Percentiles rank a stretch among this genome's conserved stretches.
Conservation (phyloP, 768 basidiomycete genomes). For the Lentinus tigrinus region DNA sequence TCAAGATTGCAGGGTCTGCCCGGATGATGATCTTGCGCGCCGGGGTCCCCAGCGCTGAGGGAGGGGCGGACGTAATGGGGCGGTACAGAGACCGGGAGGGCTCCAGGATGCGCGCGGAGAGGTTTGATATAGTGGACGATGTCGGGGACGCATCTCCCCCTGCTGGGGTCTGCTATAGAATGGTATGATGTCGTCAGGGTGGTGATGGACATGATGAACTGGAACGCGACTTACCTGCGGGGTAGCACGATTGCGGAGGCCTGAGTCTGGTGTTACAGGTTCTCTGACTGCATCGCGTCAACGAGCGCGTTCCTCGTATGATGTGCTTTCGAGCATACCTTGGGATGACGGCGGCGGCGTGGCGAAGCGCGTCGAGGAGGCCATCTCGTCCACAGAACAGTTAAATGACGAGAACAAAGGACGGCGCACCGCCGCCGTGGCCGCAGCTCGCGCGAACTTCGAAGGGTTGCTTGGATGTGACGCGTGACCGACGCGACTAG, state of each 20-base stretch:
- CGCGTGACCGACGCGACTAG: slow-evolving; percentile 18
- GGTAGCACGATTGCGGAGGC: slow-evolving; percentile 15
- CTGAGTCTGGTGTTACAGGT: slow-evolving; percentile 16
- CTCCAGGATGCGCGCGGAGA: slow-evolving; percentile 9
- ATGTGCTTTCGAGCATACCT: not conserved
- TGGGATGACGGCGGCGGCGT: not conserved
- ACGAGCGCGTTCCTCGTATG: too few species aligned
- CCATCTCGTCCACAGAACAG: slow-evolving; percentile 2
- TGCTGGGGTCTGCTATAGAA: not conserved
- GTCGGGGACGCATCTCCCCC: slow-evolving; percentile 20
- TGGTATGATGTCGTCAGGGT: too few species aligned
- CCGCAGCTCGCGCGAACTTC: not conserved
- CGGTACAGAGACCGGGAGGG: slow-evolving; percentile 13
- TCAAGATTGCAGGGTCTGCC: slow-evolving; percentile 63
- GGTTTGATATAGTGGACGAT: slow-evolving; percentile 19
- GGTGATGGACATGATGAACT: not conserved
- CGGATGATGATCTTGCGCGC: slow-evolving; percentile 46
- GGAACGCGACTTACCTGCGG: slow-evolving; percentile 3
- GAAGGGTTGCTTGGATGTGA: slow-evolving; percentile 5
- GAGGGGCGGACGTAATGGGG: slow-evolving; percentile 6
- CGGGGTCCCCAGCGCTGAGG: slow-evolving; percentile 26
- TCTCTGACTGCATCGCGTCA: slow-evolving; percentile 1
- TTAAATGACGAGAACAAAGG: not conserved
- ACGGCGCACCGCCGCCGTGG: not conserved
- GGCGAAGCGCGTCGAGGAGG: slow-evolving; percentile 10